Evolutionary conservation across 306 rosid genomes (phyloP).

Genomic region (Glycine soja): DNA sequence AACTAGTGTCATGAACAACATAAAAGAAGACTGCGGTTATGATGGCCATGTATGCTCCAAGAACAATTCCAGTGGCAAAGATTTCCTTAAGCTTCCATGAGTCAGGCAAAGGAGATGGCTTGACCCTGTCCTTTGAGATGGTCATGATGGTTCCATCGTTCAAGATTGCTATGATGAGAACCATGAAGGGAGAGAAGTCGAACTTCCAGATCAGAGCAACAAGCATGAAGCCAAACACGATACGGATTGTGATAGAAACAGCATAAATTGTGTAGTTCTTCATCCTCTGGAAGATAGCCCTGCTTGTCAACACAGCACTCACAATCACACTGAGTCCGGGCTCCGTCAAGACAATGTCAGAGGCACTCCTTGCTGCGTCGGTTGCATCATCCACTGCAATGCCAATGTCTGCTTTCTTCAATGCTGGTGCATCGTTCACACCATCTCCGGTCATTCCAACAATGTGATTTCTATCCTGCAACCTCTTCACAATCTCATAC

Average conservation of each 20-base stretch:
- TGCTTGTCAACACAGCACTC: conserved; percentile 84
- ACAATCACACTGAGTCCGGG: conserved; percentile 88
- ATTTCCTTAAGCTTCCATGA: conserved; percentile 93
- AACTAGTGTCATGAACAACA: conserved; percentile 51
- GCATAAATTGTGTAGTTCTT: conserved; percentile 93
- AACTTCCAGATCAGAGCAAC: conserved; percentile 85
- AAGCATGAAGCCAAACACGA: conserved; percentile 80
- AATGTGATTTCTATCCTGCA: conserved; percentile 77
- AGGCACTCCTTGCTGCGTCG: conserved; percentile 89
- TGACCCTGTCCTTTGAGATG: conserved; percentile 88
- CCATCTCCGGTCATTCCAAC: conserved; percentile 94
- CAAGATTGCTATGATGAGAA: conserved; percentile 76
- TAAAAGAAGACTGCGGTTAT: conserved; percentile 77
- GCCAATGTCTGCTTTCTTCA: conserved; percentile 87
- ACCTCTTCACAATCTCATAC: conserved; percentile 87
- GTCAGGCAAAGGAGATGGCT: conserved; percentile 88
- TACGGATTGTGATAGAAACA: conserved; percentile 88
- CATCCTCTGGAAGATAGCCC: conserved; percentile 95
- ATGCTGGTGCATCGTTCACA: conserved; percentile 90
- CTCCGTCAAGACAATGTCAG: conserved; percentile 85
- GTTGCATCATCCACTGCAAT: conserved; percentile 93
- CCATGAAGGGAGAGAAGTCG: conserved; percentile 91
- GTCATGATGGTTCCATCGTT: conserved; percentile 95
- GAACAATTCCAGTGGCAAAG: conserved; percentile 83
- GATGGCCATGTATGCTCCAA: conserved; percentile 86